Conservation (phyloP, 129 eudicot genomes). For the Artemisia tridentata region DNA sequence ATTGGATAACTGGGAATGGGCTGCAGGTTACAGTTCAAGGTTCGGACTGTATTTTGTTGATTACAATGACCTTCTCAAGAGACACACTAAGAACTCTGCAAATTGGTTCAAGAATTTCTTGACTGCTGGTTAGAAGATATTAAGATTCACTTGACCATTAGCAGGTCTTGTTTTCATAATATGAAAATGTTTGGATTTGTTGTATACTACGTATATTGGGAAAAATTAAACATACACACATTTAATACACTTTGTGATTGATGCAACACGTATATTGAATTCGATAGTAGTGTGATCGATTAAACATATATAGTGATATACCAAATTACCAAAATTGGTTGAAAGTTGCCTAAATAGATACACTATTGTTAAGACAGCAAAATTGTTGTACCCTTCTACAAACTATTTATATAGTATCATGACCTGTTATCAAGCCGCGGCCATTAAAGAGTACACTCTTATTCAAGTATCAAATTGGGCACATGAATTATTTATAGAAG, state of each 20-base stretch:
- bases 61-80: conserved; percentile 66
- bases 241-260: conserved; percentile 4
- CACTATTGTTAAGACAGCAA: too few relatives aligned
- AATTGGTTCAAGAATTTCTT: conserved; percentile 86
- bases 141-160: conserved; percentile 1
- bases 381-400: too few relatives aligned
- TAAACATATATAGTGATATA: too few relatives aligned
- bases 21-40: conserved; percentile 83
- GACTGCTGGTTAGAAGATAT: conserved; percentile 29
- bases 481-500: too few relatives aligned
- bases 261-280: conserved; percentile 8
- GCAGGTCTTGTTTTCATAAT: not conserved
- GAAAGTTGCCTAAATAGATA: too few relatives aligned
- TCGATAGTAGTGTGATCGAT: too few relatives aligned
- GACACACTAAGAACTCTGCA: conserved; percentile 90
- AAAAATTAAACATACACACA: not conserved
- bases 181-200: conserved; percentile 3
- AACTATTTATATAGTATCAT: too few relatives aligned
- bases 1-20: conserved; percentile 98
- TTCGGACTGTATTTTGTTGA: conserved; percentile 90
- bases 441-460: too few relatives aligned
- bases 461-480: too few relatives aligned
- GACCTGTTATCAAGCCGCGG: too few relatives aligned
- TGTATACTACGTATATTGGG: conserved; percentile 5
- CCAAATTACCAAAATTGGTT: too few relatives aligned